phyloP scores from a whole-genome alignment of 345 rosid genomes.

The Chamaenerion angustifolium region DNA sequence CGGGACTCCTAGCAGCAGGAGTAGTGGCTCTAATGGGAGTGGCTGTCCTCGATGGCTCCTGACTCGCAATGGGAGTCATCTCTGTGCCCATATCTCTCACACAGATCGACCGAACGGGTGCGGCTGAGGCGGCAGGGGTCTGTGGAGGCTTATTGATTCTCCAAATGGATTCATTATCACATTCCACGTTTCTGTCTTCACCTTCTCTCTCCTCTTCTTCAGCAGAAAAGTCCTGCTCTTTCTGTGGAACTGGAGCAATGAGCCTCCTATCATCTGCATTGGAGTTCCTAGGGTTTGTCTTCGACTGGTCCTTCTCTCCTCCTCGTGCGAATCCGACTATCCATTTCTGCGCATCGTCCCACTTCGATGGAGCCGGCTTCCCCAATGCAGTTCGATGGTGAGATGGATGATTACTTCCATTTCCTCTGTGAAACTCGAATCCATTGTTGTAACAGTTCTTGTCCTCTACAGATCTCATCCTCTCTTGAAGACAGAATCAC shows the following conservation, averaged over 20 bases:
- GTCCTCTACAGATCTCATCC: constrained; percentile 66
- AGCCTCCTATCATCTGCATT: constrained; percentile 84
- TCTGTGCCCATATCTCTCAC: constrained; percentile 97
- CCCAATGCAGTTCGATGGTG: constrained; percentile 69
- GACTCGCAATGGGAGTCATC: constrained; percentile 89
- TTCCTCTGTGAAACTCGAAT: constrained; percentile 68
- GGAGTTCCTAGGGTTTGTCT: constrained; percentile 57
- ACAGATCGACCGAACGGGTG: constrained; percentile 48
- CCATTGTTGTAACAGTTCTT: constrained; percentile 36
- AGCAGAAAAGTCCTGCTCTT: constrained; percentile 42
- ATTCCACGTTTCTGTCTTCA: constrained; percentile 54
- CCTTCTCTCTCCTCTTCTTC: constrained; percentile 35
- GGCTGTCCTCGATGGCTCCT: constrained; percentile 83
- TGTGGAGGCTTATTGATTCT: constrained; percentile 32
- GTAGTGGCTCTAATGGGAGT: constrained; percentile 75
- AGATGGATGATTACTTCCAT: constrained; percentile 33
- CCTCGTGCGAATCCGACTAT: constrained; percentile 61
- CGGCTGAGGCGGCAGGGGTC: neutral
- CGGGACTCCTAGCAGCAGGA: constrained; percentile 62
- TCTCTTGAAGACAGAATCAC: constrained; percentile 10
- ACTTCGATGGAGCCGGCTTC: constrained; percentile 84
- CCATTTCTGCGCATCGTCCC: constrained; percentile 99
- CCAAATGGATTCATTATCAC: constrained; percentile 56
- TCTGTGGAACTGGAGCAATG: constrained; percentile 67
- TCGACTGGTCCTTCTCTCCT: constrained; percentile 34